Evolutionary conservation across 257 asterid species (phyloP).

Genomic region (Perilla frutescens): DNA sequence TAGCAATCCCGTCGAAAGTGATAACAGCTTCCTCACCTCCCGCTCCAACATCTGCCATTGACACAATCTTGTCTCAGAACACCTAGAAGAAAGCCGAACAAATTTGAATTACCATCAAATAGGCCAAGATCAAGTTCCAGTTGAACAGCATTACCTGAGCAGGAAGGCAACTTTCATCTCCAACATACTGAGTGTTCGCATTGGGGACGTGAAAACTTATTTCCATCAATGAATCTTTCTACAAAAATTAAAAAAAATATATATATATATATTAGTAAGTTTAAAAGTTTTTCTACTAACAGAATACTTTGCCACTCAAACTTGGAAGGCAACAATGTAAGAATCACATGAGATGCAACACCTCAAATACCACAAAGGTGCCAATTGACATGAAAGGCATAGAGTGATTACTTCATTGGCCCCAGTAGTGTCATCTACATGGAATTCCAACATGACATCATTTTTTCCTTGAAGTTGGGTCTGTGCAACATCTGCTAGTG

Average conservation of each 20-base stretch:
- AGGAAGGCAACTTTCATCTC: constrained; percentile 79
- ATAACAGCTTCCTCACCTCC: constrained; percentile 93
- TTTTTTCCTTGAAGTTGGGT: constrained; percentile 95
- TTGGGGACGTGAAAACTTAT: constrained; percentile 91
- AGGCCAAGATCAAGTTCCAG: constrained; percentile 19
- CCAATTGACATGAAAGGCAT: background rate
- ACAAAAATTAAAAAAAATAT: constrained; percentile 17
- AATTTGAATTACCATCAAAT: background rate
- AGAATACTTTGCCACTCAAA: background rate
- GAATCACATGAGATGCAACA: background rate
- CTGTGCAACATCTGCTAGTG: constrained; percentile 91
- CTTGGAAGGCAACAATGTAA: background rate
- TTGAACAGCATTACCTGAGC: constrained; percentile 62
- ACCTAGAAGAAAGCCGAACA: constrained; percentile 45
- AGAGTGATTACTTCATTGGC: constrained; percentile 71
- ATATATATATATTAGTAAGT: background rate
- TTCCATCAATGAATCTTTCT: constrained; percentile 99
- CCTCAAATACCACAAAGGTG: background rate
- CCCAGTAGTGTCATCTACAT: constrained; percentile 92
- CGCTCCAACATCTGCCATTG: constrained; percentile 84
- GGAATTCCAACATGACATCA: constrained; percentile 91
- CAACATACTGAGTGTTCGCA: constrained; percentile 84
- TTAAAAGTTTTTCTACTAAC: background rate
- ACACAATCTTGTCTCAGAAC: constrained; percentile 76
- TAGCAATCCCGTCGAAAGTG: constrained; percentile 80